Evolutionary conservation across 257 asterid genomes (phyloP), one percentile per base, ranked within the genome.

Genomic region (Solanum appendiculatum): DNA sequence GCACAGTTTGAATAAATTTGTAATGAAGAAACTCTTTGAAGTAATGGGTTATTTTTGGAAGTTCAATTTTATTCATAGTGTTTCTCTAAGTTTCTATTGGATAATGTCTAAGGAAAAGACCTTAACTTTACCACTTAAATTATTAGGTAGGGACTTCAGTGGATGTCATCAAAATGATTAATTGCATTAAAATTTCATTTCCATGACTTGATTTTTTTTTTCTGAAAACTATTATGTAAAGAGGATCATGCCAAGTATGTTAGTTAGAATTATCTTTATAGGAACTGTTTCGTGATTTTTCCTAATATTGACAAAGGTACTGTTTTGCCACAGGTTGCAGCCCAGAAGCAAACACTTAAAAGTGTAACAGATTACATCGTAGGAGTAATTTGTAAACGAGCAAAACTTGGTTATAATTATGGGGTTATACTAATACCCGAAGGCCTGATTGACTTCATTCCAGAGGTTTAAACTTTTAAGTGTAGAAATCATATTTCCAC

Each of bases 371-470:
- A 95, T 92, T 89, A 96, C 86, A 94, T 97, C 82, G 95, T 95
- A 21, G 98, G 95, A 89, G 93, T 96, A 83, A 90, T 97, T 84
- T 89, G 95, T 90, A 95, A 97, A 91, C 99, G 99, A 84, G 96
- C 99, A 9, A 96, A 91, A 86, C 90, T 91, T 86, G 99, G 99
- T 46, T 94, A 91, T 89, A 95, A 97, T 89, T 97, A 97, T 90
- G 99, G 99, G 85, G 99, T 97, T 88, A 95, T 97, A 77, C 98
- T 97, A 85, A 97, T 96, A 73, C 99, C 99, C 2, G 99, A 97
- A 92, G 99, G 99, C 86, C 92, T 97, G 29, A 97, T 97, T 20
- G 99, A 97, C 91, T 97, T 97, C 91, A 97, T 97, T 87, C 99
- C 99, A 5, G 99, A 97, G 98, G 99, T 97, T 81, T 56, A 44